Evolutionary conservation across 73 alveolate genomes (phyloP).

Genomic region (Blepharisma stoltei): DNA sequence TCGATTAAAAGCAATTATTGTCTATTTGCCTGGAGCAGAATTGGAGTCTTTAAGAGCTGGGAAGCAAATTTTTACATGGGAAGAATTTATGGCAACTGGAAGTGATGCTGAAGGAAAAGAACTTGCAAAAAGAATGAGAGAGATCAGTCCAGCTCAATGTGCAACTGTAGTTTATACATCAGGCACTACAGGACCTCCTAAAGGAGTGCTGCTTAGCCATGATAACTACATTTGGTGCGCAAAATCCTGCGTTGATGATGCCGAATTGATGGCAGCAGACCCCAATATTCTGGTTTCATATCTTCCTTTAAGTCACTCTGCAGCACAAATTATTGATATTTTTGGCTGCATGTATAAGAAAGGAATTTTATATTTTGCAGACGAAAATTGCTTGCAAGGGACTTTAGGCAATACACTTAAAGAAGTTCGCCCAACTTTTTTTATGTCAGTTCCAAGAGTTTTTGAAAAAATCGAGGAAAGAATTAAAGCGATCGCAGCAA

Average conservation of each 20-base stretch:
- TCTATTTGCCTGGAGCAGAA: slow-evolving; percentile 29
- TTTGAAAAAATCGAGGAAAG: slow-evolving; percentile 87
- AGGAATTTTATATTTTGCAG: slow-evolving; percentile 63
- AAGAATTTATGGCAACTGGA: slow-evolving; percentile 45
- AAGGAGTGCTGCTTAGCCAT: slow-evolving; percentile 87
- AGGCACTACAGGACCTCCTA: slow-evolving; percentile 88
- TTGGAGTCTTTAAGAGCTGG: slow-evolving; percentile 10
- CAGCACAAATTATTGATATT: slow-evolving; percentile 69
- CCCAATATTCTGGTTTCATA: slow-evolving; percentile 67
- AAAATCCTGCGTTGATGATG: slow-evolving; percentile 7
- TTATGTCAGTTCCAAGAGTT: slow-evolving; percentile 86
- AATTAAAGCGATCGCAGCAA: slow-evolving; percentile 65
- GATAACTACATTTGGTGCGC: slow-evolving; percentile 55
- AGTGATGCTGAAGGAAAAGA: background rate
- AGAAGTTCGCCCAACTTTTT: slow-evolving; percentile 78
- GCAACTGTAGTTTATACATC: slow-evolving; percentile 76
- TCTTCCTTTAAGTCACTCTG: slow-evolving; percentile 81
- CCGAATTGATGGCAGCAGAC: background rate
- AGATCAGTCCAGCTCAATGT: slow-evolving; percentile 61
- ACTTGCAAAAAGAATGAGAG: background rate
- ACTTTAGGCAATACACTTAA: slow-evolving; percentile 66
- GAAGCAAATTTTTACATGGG: slow-evolving; percentile 48
- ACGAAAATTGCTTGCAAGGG: slow-evolving; percentile 84
- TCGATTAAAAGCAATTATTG: slow-evolving; percentile 57
- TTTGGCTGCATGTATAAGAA: slow-evolving; percentile 43